Evolutionary conservation across 768 basidiomycete genomes (phyloP), one percentile per base, ranked within the genome.

Genomic region (Pleurotus salmoneostramineus): DNA sequence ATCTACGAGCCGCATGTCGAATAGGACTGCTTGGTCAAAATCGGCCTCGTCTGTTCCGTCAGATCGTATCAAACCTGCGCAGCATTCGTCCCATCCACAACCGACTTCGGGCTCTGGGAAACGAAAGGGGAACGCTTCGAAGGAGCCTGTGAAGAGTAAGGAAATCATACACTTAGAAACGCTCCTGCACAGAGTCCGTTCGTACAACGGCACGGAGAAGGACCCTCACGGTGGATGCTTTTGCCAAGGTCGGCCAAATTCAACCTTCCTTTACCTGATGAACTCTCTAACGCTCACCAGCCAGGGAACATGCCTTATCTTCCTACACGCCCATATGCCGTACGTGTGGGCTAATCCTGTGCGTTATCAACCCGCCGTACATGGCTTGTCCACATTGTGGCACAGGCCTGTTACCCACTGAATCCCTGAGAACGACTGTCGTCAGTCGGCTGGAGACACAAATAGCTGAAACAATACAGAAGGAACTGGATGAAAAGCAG

Each of bases 151-250:
- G 1, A 85, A 82, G 66, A 87, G 81, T 68, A 74, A 69, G 59
- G 75, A 74, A 35, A 75, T 88, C 11, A 69, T 69, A 3, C 63
- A 60, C 21, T 72, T 89, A 14, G 83, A 87, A 62, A 62, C 68
- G 5, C 68, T 84, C 42, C 68, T 81, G 34, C 62, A 69, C n/a
- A 75, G 70, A 3, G 66, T 84, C 21, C 66, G 61, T 27, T 66
- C 65, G 11, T 65, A 72, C 2, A 67, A 67, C n/a, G 72, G 71
- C 0, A 66, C 56, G 0, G 66, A 70, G 42, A 80, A 70, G 57
- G 86, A 89, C 68, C 79, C 83, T 0, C 81, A 78, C 42, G 82
- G 83, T 3, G 86, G 87, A 0, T 90, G 88, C 64, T 89, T 87
- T 64, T 90, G 88, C 62, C 81, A 83, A 72, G 85, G 87, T 83